Evolutionary conservation across 1,284 basidiomycete genomes (phyloP).

Genomic region (Exobasidium cylindrosporum): DNA sequence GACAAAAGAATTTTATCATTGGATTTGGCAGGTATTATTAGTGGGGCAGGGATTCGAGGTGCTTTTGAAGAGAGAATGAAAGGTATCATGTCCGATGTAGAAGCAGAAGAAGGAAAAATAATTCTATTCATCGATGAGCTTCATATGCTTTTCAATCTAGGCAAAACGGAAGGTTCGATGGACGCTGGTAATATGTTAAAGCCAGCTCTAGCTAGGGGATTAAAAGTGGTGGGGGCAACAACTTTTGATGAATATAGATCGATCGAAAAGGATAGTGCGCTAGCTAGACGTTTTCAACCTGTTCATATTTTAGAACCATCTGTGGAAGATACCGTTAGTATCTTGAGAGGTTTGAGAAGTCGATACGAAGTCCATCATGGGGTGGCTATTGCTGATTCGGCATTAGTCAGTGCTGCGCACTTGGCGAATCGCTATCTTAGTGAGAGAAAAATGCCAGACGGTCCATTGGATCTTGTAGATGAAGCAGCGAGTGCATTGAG

Average conservation of each 20-base stretch:
- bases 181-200: slow-evolving; percentile 53
- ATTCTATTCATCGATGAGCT: slow-evolving; percentile 93
- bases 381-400: slow-evolving; percentile 79
- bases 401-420: slow-evolving; percentile 84
- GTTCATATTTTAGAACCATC: slow-evolving; percentile 88
- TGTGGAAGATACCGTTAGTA: slow-evolving; percentile 87
- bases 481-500: slow-evolving; percentile 68
- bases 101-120: slow-evolving; percentile 69
- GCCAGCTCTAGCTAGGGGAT: slow-evolving; percentile 67
- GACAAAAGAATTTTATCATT: slow-evolving; percentile 61
- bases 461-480: slow-evolving; percentile 55
- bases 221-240: slow-evolving; percentile 86
- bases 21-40: slow-evolving; percentile 94
- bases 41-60: slow-evolving; percentile 91
- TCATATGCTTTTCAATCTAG: slow-evolving; percentile 52
- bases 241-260: slow-evolving; percentile 90
- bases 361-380: slow-evolving; percentile 64
- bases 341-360: slow-evolving; percentile 83
- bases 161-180: slow-evolving; percentile 43
- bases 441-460: slow-evolving; percentile 54
- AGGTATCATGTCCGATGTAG: slow-evolving; percentile 81
- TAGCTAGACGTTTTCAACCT: slow-evolving; percentile 87
- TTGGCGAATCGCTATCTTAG: slow-evolving; percentile 88
- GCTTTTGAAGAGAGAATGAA: slow-evolving; percentile 98
- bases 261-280: slow-evolving; percentile 81